Evolutionary conservation across 768 basidiomycete species (phyloP).

Genomic region (Boletus rubescentipes): DNA sequence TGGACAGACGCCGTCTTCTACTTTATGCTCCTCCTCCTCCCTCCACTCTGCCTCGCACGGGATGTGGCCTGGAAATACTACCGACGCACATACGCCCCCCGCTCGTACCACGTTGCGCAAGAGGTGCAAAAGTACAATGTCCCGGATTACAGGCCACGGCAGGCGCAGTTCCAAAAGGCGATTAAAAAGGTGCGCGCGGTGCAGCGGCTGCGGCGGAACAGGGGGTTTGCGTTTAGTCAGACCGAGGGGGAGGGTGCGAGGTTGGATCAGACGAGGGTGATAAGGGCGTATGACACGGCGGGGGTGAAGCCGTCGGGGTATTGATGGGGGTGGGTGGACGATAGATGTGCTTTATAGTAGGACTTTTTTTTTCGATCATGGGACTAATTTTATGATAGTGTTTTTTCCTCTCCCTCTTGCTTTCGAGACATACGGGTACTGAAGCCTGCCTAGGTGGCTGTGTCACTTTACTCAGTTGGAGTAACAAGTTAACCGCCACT

Average conservation of each 20-base stretch:
- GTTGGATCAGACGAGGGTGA: constrained; percentile 85
- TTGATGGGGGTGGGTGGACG: constrained; percentile 30
- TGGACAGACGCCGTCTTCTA: constrained; percentile 92
- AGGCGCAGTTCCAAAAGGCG: constrained; percentile 99
- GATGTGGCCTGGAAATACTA: constrained; percentile 99
- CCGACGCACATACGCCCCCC: constrained; percentile 83
- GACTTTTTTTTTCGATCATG: too few species aligned
- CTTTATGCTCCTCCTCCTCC: constrained; percentile 81
- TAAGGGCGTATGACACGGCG: constrained; percentile 86
- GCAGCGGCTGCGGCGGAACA: constrained; percentile 92
- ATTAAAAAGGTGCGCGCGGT: constrained; percentile 99
- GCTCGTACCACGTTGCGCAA: constrained; percentile 97
- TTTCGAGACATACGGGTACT: too few species aligned
- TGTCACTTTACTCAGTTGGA: too few species aligned
- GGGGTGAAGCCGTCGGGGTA: constrained; percentile 77
- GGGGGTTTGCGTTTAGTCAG: constrained; percentile 98
- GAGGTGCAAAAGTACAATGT: constrained; percentile 99
- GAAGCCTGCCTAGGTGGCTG: too few species aligned
- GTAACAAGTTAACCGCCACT: too few species aligned
- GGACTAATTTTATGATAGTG: too few species aligned
- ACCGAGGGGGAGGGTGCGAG: constrained; percentile 64
- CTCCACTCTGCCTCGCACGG: constrained; percentile 78
- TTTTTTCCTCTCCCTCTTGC: too few species aligned
- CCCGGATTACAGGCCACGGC: constrained; percentile 93
- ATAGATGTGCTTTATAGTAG: not conserved